phyloP scores from a whole-genome alignment of 352 stramenopile species.

The Phytophthora ohioensis region DNA sequence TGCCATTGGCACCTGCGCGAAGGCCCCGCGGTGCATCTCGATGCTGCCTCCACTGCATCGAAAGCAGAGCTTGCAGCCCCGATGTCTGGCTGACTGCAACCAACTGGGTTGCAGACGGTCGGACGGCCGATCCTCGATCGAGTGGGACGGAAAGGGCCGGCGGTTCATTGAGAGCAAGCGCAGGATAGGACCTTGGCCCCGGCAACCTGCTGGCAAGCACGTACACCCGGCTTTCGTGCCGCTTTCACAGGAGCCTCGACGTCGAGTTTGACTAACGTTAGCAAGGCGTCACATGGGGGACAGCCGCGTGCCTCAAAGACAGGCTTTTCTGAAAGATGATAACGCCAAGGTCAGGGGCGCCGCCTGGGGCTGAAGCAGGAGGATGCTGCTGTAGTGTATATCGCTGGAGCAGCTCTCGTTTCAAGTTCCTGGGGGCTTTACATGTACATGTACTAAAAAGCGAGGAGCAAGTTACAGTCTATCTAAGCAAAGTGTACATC shows the following conservation, averaged over 20 bases:
- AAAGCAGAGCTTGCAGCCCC: constrained; percentile 6
- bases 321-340: no score
- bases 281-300: no score
- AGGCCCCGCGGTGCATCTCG: constrained; percentile 1
- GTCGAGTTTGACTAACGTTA: constrained; percentile 1
- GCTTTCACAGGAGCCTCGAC: background rate
- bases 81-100: constrained; percentile 19
- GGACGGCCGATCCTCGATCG: constrained; percentile 23
- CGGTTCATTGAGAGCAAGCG: constrained; percentile 27
- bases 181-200: constrained; percentile 27
- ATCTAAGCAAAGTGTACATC: constrained; percentile 7
- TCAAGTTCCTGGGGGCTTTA: background rate
- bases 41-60: constrained; percentile 6
- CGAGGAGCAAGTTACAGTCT: constrained; percentile 22
- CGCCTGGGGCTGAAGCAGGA: background rate
- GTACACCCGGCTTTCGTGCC: constrained; percentile 15
- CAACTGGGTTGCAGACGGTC: constrained; percentile 33
- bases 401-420: background rate
- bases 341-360: no score
- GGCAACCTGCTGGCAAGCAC: constrained; percentile 38
- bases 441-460: background rate
- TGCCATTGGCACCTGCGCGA: background rate
- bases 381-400: constrained; percentile 3
- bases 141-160: constrained; percentile 36
- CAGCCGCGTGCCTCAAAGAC: no score